Evolutionary conservation across 202 grass and related monocot species (phyloP).

Genomic region (Zoysia matrella): DNA sequence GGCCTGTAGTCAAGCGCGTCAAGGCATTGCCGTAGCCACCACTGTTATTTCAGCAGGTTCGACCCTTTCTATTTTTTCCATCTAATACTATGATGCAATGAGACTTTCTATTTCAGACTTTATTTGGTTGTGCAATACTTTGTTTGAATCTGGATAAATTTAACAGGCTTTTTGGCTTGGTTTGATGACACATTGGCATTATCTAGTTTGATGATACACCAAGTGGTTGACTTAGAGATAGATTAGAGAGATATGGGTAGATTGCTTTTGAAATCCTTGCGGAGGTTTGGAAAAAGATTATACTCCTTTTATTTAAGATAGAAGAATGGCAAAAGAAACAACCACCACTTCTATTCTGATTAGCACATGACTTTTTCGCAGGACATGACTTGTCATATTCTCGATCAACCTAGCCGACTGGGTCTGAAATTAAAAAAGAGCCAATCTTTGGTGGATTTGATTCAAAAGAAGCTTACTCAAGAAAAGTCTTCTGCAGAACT

Average conservation of each 20-base stretch:
- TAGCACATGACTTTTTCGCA: conserved; percentile 42
- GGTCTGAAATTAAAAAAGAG: conserved; percentile 84
- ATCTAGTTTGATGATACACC: not conserved
- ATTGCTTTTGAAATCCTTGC: not conserved
- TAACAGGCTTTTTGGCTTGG: not conserved
- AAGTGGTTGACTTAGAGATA: not conserved
- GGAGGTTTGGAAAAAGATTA: not conserved
- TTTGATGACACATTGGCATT: not conserved
- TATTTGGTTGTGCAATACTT: too few species aligned
- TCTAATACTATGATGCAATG: too few species aligned
- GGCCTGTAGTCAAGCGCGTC: too few species aligned
- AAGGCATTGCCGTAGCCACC: too few species aligned
- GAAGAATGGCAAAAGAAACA: too few species aligned
- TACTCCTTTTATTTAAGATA: not conserved
- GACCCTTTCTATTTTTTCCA: too few species aligned
- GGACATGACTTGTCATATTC: conserved; percentile 65
- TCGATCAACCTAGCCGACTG: conserved; percentile 86
- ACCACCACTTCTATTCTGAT: conserved; percentile 2
- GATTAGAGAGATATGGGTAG: not conserved
- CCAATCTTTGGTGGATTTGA: conserved; percentile 79
- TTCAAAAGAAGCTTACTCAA: conserved; percentile 80
- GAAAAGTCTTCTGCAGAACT: conserved; percentile 21
- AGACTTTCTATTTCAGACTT: too few species aligned
- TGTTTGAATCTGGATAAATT: not conserved
- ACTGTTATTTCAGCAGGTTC: too few species aligned